Percentiles rank a stretch among this genome's conserved stretches.
These are phyloP conservation scores for Alternaria panax DNA, from an alignment of 2,329 filamentous ascomycete genomes.

Conservation along the genomic window DNA sequence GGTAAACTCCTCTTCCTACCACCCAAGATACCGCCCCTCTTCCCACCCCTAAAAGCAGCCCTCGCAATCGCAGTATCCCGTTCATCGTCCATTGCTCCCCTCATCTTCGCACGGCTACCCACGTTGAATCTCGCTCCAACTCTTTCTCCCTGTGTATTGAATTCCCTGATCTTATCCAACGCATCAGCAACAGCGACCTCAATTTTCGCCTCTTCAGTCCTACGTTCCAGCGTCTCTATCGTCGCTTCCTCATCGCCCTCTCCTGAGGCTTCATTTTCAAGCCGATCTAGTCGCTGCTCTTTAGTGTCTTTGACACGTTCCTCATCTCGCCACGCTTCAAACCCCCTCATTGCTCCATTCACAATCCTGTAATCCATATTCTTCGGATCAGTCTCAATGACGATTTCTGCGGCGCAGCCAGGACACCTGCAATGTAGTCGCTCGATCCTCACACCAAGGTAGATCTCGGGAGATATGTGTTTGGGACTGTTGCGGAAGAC, in stretches of 20 bases:
- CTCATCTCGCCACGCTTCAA: no score
- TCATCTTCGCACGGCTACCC: not conserved
- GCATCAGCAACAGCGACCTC: not conserved
- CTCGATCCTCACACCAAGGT: accelerated
- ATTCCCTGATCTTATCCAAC: not conserved
- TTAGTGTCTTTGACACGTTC: no score
- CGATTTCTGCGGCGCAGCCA: not conserved
- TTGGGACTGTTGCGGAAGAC: not conserved
- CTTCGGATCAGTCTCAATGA: not conserved
- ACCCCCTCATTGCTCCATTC: not conserved
- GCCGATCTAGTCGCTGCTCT: no score
- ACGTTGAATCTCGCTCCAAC: accelerated
- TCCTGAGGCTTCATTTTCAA: no score
- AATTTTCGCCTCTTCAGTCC: not conserved
- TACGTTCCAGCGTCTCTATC: no score
- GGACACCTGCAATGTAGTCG: not conserved
- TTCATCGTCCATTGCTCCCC: not conserved
- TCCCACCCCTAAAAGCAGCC: not conserved
- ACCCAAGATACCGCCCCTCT: not conserved
- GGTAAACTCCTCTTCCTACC: not conserved
- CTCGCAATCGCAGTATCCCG: not conserved
- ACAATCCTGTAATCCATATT: not conserved
- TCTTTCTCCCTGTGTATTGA: not conserved
- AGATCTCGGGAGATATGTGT: accelerated
- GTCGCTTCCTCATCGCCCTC: no score